Conservation (phyloP, 176 grass and related monocot genomes). For the Pontederia crassipes region DNA sequence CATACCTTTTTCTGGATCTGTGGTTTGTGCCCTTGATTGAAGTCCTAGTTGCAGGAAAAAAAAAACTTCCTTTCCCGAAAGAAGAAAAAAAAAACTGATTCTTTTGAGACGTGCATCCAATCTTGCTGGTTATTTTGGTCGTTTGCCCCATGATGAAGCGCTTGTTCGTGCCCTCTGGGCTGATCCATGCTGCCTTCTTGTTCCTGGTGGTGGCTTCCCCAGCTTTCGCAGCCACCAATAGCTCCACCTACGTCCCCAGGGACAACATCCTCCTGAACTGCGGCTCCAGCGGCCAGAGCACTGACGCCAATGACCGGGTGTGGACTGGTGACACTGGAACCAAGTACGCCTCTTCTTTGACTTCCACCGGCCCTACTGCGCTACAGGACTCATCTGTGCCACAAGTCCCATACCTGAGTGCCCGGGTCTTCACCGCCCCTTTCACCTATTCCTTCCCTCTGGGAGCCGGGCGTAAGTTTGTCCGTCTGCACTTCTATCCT, state of each 20-base stretch:
- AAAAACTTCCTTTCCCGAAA: neutral
- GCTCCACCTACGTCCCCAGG: constrained; percentile 8
- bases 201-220: constrained; percentile 4
- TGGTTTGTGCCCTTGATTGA: neutral
- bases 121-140: neutral
- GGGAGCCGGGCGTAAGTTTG: constrained; percentile 31
- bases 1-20: neutral
- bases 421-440: constrained; percentile 25
- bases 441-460: constrained; percentile 58
- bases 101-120: neutral
- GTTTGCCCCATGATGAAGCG: neutral
- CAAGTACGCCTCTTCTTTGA: constrained; percentile 34
- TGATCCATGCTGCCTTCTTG: constrained; percentile 5
- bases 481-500: constrained; percentile 74
- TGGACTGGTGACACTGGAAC: constrained; percentile 38
- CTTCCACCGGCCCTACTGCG: neutral
- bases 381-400: constrained; percentile 21
- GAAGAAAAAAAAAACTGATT: neutral
- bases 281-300: constrained; percentile 5
- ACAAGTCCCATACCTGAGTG: neutral
- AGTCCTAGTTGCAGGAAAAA: neutral
- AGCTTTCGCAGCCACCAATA: constrained; percentile 2
- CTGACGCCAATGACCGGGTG: neutral
- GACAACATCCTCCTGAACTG: constrained; percentile 31
- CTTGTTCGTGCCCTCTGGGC: too few species aligned